phyloP scores from a whole-genome alignment of 257 asterid species.

The Fraxinus americana region DNA sequence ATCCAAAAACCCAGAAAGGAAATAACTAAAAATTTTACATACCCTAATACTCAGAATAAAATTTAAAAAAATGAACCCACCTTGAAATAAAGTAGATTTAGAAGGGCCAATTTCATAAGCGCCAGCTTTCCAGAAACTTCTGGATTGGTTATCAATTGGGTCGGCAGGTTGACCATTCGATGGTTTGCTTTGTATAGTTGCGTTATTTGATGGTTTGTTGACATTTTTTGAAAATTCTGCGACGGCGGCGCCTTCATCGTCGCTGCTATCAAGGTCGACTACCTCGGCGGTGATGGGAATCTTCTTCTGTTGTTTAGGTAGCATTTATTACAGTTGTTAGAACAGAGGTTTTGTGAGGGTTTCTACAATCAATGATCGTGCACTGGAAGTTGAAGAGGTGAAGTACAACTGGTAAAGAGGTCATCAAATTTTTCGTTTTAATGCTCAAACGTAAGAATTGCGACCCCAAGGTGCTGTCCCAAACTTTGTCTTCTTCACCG shows the following conservation, averaged over 20 bases:
- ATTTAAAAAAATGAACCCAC: constrained; percentile 24
- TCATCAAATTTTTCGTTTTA: too few species aligned
- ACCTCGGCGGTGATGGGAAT: constrained; percentile 45
- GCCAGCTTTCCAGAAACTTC: constrained; percentile 98
- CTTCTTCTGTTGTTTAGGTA: constrained; percentile 32
- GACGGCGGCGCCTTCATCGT: constrained; percentile 48
- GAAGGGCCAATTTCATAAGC: constrained; percentile 55
- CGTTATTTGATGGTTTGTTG: constrained; percentile 20
- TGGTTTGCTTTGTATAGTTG: constrained; percentile 27
- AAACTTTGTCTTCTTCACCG: too few species aligned
- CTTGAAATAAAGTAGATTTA: constrained; percentile 42
- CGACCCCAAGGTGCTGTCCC: too few species aligned
- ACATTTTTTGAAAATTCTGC: constrained; percentile 13
- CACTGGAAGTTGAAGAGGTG: too few species aligned
- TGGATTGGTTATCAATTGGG: constrained; percentile 32
- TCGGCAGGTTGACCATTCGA: constrained; percentile 32
- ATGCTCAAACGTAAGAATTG: too few species aligned
- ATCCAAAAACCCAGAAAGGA: background rate
- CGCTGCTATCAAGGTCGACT: constrained; percentile 78
- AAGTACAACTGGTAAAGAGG: too few species aligned
- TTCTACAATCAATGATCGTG: constrained; percentile 29
- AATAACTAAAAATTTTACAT: background rate
- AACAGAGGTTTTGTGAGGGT: background rate
- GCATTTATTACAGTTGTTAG: constrained; percentile 27
- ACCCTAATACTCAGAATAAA: background rate